Evolutionary conservation across 208 protist species (phyloP), one percentile per base, ranked within the genome.

Genomic region (Wallacemonas sp.): DNA sequence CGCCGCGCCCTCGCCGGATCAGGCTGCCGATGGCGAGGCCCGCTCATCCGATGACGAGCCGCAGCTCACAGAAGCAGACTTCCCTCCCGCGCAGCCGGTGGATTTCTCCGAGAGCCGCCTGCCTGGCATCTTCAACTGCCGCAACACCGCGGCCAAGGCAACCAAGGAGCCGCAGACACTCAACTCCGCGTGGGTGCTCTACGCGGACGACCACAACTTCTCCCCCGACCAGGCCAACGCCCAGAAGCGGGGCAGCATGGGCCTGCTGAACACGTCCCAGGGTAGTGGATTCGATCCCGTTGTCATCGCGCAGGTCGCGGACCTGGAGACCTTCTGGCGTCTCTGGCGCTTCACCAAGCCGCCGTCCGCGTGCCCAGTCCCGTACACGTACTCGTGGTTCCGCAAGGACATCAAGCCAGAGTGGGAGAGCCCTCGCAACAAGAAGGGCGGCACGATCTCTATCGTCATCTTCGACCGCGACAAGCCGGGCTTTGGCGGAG

Each of bases 341-440:
- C 74, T 95, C 16, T 92, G 86, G 87, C 70, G 89, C 17, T 88
- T 85, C 66, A 61, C 87, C 41, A 77, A 85, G 21, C 67, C 89
- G 2, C 84, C 86, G 21, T 92, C 86, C n/a, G 61, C 70, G 6
- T 74, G 83, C 65, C 49, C 76, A 23, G 73, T 74, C 0, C 65
- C 84, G 48, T 93, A 83, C 74, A 95, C 89, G 17, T 95, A 95
- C 78, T 85, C 81, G 55, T 95, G 81, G 80, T 95, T 95, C 74
- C 81, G 89, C 30, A 80, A 89, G 23, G 80, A 90, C 55, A 85
- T 95, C 63, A 80, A 79, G 32, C 89, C 89, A 4, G 86, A 90
- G 72, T 95, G 89, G 89, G 84, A 95, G 73, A 78, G 91, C 68
- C 73, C 86, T 16, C 83, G 89, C 44, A 95, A 95, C 61, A 86